Conservation (phyloP, 2,329 filamentous ascomycete genomes). For the Penicillium sp. region DNA sequence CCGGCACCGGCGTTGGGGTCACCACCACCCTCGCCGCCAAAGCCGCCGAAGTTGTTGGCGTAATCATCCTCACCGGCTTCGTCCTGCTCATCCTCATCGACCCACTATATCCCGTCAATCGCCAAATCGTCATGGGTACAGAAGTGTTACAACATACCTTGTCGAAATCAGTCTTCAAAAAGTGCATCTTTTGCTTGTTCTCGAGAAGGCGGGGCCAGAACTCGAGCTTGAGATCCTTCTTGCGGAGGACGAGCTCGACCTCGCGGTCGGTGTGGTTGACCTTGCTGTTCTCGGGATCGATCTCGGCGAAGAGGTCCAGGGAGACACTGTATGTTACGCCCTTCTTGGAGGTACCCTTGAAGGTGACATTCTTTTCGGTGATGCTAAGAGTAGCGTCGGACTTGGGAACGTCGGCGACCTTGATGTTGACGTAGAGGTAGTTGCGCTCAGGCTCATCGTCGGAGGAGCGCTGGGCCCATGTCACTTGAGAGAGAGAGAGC, state of each 20-base stretch:
- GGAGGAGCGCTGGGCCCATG: constrained; percentile 97
- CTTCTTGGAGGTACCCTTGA: constrained; percentile 81
- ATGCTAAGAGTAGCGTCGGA: constrained; percentile 79
- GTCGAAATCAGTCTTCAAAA: constrained; percentile 98
- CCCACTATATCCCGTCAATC: constrained; percentile 63
- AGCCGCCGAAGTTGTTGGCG: constrained; percentile 54
- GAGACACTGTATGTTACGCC: constrained; percentile 85
- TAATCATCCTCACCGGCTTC: constrained; percentile 79
- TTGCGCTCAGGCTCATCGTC: constrained; percentile 79
- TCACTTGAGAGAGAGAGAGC: constrained; percentile 61
- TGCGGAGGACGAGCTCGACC: constrained; percentile 86
- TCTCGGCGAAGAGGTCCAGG: constrained; percentile 86
- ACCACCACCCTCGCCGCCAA: constrained; percentile 32
- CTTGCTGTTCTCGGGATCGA: constrained; percentile 82
- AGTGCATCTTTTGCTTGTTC: constrained; percentile 86
- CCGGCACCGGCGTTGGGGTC: constrained; percentile 14
- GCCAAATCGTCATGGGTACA: neutral
- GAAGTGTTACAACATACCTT: constrained; percentile 60
- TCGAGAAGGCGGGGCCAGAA: constrained; percentile 97
- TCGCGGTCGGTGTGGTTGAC: constrained; percentile 86
- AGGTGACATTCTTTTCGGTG: constrained; percentile 73
- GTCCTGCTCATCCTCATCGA: constrained; percentile 98
- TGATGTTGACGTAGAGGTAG: constrained; percentile 91
- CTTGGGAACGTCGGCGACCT: constrained; percentile 78
- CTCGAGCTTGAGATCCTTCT: constrained; percentile 93